phyloP scores from a whole-genome alignment of 1,139 yeast genomes.

The Scheffersomyces parashehatae region DNA sequence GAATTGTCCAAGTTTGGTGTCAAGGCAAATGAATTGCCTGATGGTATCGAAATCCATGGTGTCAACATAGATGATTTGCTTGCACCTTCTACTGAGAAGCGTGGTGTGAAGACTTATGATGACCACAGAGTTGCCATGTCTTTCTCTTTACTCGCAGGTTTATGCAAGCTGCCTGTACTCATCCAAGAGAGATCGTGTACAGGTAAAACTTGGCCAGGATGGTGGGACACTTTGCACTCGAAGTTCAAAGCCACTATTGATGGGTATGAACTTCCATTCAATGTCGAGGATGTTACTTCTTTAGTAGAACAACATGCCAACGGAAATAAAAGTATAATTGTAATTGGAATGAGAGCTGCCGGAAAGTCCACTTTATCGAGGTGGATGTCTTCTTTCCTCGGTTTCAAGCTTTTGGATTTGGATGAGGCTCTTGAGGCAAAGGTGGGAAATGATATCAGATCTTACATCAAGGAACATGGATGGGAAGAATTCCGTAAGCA shows the following conservation, averaged over 20 bases:
- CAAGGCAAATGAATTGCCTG: constrained; percentile 76
- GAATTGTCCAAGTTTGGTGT: constrained; percentile 93
- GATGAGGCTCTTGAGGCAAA: constrained; percentile 69
- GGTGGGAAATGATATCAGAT: constrained; percentile 59
- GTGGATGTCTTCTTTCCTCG: constrained; percentile 74
- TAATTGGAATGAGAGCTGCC: constrained; percentile 98
- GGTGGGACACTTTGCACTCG: constrained; percentile 94
- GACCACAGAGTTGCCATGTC: constrained; percentile 99
- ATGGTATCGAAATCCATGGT: constrained; percentile 89
- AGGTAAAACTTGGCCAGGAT: constrained; percentile 99
- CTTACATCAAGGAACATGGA: constrained; percentile 65
- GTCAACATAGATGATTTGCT: constrained; percentile 46
- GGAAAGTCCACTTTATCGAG: constrained; percentile 88
- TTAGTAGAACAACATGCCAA: constrained; percentile 21
- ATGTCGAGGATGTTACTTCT: constrained; percentile 14
- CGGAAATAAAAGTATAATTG: constrained; percentile 61
- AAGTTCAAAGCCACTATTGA: constrained; percentile 63
- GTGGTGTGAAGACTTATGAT: constrained; percentile 78
- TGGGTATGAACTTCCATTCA: constrained; percentile 55
- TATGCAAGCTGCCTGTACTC: constrained; percentile 57
- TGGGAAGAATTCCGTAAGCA: constrained; percentile 83
- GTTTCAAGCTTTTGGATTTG: constrained; percentile 74
- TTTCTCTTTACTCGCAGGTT: constrained; percentile 78
- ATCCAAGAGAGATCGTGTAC: constrained; percentile 89
- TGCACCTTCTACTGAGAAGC: constrained; percentile 45